phyloP scores from a whole-genome alignment of 768 basidiomycete genomes.

The Agaricus bisporus region DNA sequence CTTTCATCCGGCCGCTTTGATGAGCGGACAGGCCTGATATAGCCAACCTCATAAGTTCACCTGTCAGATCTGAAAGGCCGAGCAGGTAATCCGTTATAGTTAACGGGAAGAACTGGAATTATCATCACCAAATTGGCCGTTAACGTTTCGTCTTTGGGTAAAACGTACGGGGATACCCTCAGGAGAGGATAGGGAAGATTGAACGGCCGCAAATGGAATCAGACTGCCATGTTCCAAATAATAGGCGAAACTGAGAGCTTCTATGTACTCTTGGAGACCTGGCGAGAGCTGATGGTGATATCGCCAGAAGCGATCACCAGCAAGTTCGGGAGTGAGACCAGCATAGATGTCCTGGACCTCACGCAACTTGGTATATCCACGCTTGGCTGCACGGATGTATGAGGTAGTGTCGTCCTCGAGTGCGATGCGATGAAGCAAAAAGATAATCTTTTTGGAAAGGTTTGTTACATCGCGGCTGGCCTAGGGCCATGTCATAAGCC shows the following conservation, averaged over 20 bases:
- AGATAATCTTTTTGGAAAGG: slow-evolving; percentile 90
- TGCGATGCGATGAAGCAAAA: slow-evolving; percentile 76
- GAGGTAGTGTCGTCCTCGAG: slow-evolving; percentile 25
- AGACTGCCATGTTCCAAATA: slow-evolving; percentile 69
- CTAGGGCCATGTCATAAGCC: slow-evolving; percentile 29
- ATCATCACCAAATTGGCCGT: slow-evolving; percentile 6
- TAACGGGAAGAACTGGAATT: slow-evolving; percentile 64
- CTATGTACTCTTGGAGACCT: slow-evolving; percentile 93
- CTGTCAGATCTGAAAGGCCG: slow-evolving; percentile 90
- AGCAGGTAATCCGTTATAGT: slow-evolving; percentile 83
- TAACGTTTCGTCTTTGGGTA: not conserved
- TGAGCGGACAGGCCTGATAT: slow-evolving; percentile 69
- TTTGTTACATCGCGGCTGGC: slow-evolving; percentile 84
- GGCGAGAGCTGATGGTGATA: slow-evolving; percentile 70
- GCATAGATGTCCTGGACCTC: slow-evolving; percentile 66
- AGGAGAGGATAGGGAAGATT: slow-evolving; percentile 53
- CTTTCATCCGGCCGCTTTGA: slow-evolving; percentile 58
- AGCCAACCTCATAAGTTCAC: slow-evolving; percentile 94
- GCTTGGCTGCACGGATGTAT: slow-evolving; percentile 35
- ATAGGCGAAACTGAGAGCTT: slow-evolving; percentile 84
- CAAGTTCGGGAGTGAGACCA: slow-evolving; percentile 52
- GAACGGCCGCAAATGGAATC: slow-evolving; percentile 64
- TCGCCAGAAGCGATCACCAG: slow-evolving; percentile 70
- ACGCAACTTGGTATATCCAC: slow-evolving; percentile 52
- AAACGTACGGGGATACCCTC: slow-evolving; percentile 58